A percentile compares a stretch with the other conserved stretches of the same genome.
Conservation (phyloP, 2,329 filamentous ascomycete species). For the Cytospora piceicola region DNA sequence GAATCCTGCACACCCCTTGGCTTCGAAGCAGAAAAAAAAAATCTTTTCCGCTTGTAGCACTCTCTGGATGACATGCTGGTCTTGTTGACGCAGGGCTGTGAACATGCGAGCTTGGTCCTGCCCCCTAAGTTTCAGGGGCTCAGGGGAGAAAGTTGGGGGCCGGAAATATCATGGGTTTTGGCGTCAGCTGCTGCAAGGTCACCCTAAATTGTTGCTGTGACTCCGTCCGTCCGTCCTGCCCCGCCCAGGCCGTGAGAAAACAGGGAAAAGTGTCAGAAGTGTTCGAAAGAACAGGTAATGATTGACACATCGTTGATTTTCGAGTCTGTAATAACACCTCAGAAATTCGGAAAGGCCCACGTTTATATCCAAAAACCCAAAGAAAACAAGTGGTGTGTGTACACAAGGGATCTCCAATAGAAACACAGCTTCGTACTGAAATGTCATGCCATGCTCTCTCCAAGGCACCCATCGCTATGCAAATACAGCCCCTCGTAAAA, state of each 20-base stretch:
- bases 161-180: neutral
- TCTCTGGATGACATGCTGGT: neutral
- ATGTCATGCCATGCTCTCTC: neutral
- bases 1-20: neutral
- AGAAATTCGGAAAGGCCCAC: neutral
- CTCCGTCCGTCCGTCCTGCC: neutral
- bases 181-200: neutral
- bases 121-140: neutral
- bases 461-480: neutral
- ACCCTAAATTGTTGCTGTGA: neutral
- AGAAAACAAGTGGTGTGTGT: neutral
- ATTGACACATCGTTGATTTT: neutral
- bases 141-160: neutral
- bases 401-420: neutral
- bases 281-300: neutral
- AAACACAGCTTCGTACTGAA: neutral
- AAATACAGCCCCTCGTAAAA: neutral
- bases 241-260: neutral
- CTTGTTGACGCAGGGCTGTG: neutral
- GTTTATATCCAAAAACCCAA: neutral
- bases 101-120: neutral
- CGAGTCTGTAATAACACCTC: no score
- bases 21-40: neutral
- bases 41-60: neutral
- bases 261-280: neutral